These are phyloP conservation scores for Trametes meyenii DNA, from an alignment of 768 basidiomycete species.

Conservation along the genomic window DNA sequence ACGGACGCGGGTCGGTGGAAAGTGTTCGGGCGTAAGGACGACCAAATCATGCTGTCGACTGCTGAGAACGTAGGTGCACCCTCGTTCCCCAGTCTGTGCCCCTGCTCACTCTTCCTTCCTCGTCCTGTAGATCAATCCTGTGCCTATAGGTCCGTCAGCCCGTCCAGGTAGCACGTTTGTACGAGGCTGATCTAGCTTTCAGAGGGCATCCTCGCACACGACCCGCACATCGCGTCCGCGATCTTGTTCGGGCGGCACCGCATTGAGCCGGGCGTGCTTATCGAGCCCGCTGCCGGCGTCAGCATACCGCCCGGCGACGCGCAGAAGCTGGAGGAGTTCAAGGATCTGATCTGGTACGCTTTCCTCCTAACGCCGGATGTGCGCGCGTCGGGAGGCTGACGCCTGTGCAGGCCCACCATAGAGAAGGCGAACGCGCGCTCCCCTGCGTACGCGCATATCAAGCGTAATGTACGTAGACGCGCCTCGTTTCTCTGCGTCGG, in stretches of 20 bases:
- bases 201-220: slow-evolving; percentile 37
- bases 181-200: neutral
- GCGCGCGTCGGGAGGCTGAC: neutral
- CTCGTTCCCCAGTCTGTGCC: neutral
- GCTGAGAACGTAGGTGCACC: slow-evolving; percentile 1
- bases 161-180: neutral
- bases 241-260: slow-evolving; percentile 31
- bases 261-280: slow-evolving; percentile 28
- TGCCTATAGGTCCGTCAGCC: slow-evolving; percentile 33
- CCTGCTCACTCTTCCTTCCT: neutral
- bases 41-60: slow-evolving; percentile 46
- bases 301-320: slow-evolving; percentile 8
- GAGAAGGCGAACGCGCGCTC: slow-evolving; percentile 32
- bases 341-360: slow-evolving; percentile 16
- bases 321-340: slow-evolving; percentile 3
- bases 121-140: slow-evolving; percentile 38
- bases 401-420: slow-evolving; percentile 32
- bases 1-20: slow-evolving; percentile 40
- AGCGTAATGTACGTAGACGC: slow-evolving; percentile 24
- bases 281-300: slow-evolving; percentile 25
- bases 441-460: slow-evolving; percentile 31
- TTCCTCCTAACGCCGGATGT: neutral
- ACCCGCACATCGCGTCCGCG: slow-evolving; percentile 23
- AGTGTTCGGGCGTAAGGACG: slow-evolving; percentile 34
- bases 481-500: too few relatives aligned